Evolutionary conservation across 1,284 basidiomycete species (phyloP).

Genomic region (Porodaedalea pini): DNA sequence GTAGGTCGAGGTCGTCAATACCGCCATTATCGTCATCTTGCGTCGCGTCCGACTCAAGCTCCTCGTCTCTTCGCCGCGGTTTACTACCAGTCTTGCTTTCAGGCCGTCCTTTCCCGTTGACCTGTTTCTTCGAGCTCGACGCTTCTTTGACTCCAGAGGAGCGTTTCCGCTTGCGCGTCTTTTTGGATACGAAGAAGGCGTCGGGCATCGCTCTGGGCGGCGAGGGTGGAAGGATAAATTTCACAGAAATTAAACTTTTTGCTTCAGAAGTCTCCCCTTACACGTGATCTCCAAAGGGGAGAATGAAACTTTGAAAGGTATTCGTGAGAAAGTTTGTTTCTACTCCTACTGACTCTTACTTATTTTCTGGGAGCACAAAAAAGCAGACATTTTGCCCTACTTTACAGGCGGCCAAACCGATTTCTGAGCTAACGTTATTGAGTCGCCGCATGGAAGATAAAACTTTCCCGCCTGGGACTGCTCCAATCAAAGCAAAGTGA

Average conservation of each 20-base stretch:
- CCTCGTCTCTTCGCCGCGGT: slow-evolving; percentile 47
- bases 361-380: no score
- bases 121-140: slow-evolving; percentile 4
- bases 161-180: slow-evolving; percentile 21
- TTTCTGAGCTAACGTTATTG: no score
- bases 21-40: slow-evolving; percentile 55
- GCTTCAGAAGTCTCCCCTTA: no score
- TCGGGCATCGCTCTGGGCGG: slow-evolving; percentile 13
- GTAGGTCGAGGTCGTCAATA: slow-evolving; percentile 78
- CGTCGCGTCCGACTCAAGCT: slow-evolving; percentile 61
- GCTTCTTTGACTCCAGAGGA: neutral
- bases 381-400: no score
- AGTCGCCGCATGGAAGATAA: neutral
- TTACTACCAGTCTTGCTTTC: slow-evolving; percentile 4
- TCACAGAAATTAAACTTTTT: neutral
- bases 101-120: slow-evolving; percentile 19
- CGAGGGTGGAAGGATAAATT: neutral
- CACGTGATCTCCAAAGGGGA: no score
- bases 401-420: no score
- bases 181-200: slow-evolving; percentile 20
- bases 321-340: no score
- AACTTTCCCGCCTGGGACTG: slow-evolving; percentile 48
- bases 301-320: no score
- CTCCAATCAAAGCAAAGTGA: slow-evolving; percentile 74
- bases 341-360: no score